Evolutionary conservation across 768 basidiomycete species (phyloP), one percentile per base, ranked within the genome.

Genomic region (Neoboletus subvelutipes): DNA sequence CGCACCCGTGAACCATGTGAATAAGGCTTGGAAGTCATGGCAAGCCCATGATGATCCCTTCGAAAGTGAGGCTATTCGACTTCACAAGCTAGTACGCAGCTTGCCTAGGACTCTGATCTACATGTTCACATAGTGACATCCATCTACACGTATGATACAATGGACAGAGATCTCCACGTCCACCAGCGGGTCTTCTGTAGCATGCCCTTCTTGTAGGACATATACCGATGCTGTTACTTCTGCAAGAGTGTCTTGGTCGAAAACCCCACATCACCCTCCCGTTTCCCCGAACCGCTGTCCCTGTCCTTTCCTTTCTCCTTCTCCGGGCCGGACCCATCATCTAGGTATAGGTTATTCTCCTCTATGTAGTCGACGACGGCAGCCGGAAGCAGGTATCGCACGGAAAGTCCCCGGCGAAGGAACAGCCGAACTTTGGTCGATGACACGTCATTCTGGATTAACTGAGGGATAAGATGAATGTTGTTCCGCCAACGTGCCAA

Each of bases 371-470:
- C 87, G 58, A 95, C 92, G 47, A 98, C 96, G 37, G 86, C 83
- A 50, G 88, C 82, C 11, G 97, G 97, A 49, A 98, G 80, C 41
- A 99, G 82, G 75, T 98, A 99, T 63, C 90, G 86, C 62, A 90
- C 85, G 33, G 88, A 90, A 31, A 93, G 81, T 12, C 90, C 90
- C 62, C 89, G 81, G 65, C 89, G 79, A 51, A 92, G 76, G 75
- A 92, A 90, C 31, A 91, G 71, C 34, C 89, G 86, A 61, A 86
- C 93, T 79, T 97, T 98, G 22, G 95, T 97, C 62, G 91, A 94
- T 8, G 93, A 95, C 45, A 98, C 94, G 69, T 98, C 94, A 69
- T 98, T 98, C 75, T 96, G 94, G 62, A 98, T 96, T 53, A 96
- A 81, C 72, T 97, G 94, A 53, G 90, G 88, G 65, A 97, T 88